A percentile compares a stretch with the other conserved stretches of the same genome.
Conservation (phyloP, 257 asterid genomes). For the Nicotiana obtusifolia region DNA sequence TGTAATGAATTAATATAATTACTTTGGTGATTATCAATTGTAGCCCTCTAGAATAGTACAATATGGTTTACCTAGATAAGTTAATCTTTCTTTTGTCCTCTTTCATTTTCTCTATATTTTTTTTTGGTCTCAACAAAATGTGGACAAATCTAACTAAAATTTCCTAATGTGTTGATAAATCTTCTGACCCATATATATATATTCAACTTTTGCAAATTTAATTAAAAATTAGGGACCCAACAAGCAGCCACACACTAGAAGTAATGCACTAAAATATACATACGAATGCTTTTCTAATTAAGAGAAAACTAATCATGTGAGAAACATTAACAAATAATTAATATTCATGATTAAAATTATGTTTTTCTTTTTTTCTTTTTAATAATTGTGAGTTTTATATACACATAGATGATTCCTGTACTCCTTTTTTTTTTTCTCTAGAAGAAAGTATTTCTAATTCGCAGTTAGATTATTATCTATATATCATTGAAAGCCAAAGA, state of each 20-base stretch:
- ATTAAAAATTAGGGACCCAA: too few species aligned
- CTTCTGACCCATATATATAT: not conserved
- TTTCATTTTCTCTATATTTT: not conserved
- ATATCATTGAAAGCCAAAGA: too few species aligned
- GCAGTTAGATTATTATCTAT: not conserved
- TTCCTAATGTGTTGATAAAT: not conserved
- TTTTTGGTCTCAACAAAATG: not conserved
- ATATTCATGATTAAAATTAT: too few species aligned
- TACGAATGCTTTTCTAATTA: not conserved
- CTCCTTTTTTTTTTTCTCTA: not conserved
- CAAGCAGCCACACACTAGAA: not conserved
- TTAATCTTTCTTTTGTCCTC: not conserved
- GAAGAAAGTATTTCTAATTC: not conserved
- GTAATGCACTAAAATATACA: not conserved
- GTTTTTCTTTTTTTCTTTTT: too few species aligned
- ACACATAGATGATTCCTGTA: not conserved
- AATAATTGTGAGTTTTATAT: too few species aligned
- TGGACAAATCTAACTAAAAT: not conserved
- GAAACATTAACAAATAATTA: too few species aligned
- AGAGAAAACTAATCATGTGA: not conserved
- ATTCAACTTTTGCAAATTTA: not conserved
- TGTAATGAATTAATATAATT: not conserved
- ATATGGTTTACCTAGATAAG: not conserved
- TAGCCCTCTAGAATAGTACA: not conserved
- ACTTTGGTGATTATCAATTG: not conserved